Conservation (phyloP, 768 basidiomycete genomes). For the Paxillus rubicundulus region DNA sequence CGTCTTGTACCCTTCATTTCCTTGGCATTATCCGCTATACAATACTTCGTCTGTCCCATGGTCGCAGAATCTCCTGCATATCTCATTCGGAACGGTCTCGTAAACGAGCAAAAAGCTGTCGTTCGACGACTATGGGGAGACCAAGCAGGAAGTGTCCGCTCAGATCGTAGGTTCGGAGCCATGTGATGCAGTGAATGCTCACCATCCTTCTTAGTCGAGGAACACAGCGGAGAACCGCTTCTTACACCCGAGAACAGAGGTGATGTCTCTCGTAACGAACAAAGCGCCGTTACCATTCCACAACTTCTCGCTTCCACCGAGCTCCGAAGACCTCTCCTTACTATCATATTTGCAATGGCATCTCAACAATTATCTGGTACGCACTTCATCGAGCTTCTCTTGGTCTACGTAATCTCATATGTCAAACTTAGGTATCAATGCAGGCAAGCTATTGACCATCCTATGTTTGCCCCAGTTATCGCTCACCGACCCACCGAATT, state of each 20-base stretch:
- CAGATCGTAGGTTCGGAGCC: conserved; percentile 21
- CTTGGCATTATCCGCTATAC: conserved; percentile 48
- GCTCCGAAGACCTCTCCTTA: conserved; percentile 59
- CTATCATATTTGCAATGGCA: conserved; percentile 68
- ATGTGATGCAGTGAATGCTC: conserved; percentile 4
- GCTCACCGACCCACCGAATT: conserved; percentile 7
- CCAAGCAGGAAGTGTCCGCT: conserved; percentile 26
- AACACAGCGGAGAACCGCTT: conserved; percentile 28
- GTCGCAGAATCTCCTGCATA: conserved; percentile 75
- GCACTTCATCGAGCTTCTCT: conserved; percentile 4
- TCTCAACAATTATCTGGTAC: conserved; percentile 78
- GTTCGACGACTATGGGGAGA: conserved; percentile 54
- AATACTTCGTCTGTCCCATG: conserved; percentile 51
- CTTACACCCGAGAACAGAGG: conserved; percentile 16
- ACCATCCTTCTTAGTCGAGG: conserved; percentile 18
- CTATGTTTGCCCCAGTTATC: background rate
- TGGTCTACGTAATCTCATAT: conserved; percentile 1
- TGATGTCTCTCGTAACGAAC: conserved; percentile 16
- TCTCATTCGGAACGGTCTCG: conserved; percentile 49
- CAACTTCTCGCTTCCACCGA: conserved; percentile 52
- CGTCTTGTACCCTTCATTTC: conserved; percentile 69
- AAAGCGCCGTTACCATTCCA: conserved; percentile 46
- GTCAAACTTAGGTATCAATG: conserved; percentile 62
- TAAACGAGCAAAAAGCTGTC: conserved; percentile 47
- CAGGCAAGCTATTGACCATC: conserved; percentile 40